Conservation (phyloP, 371 early-diverging fungal species). For the Apophysomyces variabilis region DNA sequence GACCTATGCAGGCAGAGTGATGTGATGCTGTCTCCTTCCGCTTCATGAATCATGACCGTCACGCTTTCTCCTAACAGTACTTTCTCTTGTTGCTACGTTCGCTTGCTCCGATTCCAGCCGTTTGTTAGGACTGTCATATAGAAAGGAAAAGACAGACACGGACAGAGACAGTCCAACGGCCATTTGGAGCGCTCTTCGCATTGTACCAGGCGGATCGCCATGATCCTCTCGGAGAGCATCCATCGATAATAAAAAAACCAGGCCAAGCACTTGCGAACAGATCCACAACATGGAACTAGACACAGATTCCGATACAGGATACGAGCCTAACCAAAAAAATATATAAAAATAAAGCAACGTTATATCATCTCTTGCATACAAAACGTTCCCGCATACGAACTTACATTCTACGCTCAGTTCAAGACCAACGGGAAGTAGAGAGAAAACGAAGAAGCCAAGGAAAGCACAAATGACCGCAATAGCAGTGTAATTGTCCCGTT, state of each 20-base stretch:
- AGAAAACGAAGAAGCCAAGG: conserved; percentile 47
- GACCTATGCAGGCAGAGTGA: too few relatives aligned
- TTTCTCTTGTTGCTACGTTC: not conserved
- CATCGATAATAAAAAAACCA: conserved; percentile 38
- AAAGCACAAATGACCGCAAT: conserved; percentile 35
- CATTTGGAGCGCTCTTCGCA: conserved; percentile 40
- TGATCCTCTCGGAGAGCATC: conserved; percentile 40
- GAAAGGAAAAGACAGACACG: conserved; percentile 25
- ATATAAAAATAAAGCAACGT: too few relatives aligned
- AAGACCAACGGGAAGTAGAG: conserved; percentile 46
- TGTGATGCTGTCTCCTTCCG: too few relatives aligned
- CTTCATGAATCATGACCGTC: too few relatives aligned
- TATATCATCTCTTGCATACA: too few relatives aligned
- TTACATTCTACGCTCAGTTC: conserved; percentile 54
- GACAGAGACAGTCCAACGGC: conserved; percentile 37
- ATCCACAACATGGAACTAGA: conserved; percentile 51
- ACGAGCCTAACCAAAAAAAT: conserved; percentile 28
- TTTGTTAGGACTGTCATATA: conserved; percentile 46
- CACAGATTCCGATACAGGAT: conserved; percentile 48
- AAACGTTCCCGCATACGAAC: conserved; percentile 1
- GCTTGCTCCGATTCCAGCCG: conserved; percentile 40
- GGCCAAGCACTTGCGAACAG: conserved; percentile 41
- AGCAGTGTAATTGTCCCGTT: conserved; percentile 31
- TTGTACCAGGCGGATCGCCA: conserved; percentile 34
- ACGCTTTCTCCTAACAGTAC: too few relatives aligned